A percentile compares a stretch with the other conserved stretches of the same genome.
These are phyloP conservation scores for barley (Hordeum vulgare) DNA, from an alignment of 176 grass and related monocot genomes.

Conservation along the genomic window MorexV3_pseudomolecules_assembly NC_058518.1:351591497-351591996, in stretches of 20 bases:
- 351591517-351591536: neutral
- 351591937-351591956: neutral
- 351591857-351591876: conserved; percentile 42
- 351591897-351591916: neutral
- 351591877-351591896: neutral
- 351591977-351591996: neutral
- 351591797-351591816: conserved; percentile 82
- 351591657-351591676: conserved; percentile 6
- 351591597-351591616: neutral
- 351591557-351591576: neutral
- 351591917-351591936: neutral
- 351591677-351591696: neutral
- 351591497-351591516: neutral
- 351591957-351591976: conserved; percentile 27
- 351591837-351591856: conserved; percentile 85
- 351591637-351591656: conserved; percentile 25
- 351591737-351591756: conserved; percentile 32
- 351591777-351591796: conserved; percentile 95
- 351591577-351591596: neutral
- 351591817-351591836: conserved; percentile 61
- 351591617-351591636: conserved; percentile 19
- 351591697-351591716: neutral
- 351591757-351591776: conserved; percentile 90
- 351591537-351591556: neutral
- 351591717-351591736: neutral